Evolutionary conservation across 2,329 filamentous ascomycete species (phyloP).

Genomic region (Elsinoe batatas): DNA sequence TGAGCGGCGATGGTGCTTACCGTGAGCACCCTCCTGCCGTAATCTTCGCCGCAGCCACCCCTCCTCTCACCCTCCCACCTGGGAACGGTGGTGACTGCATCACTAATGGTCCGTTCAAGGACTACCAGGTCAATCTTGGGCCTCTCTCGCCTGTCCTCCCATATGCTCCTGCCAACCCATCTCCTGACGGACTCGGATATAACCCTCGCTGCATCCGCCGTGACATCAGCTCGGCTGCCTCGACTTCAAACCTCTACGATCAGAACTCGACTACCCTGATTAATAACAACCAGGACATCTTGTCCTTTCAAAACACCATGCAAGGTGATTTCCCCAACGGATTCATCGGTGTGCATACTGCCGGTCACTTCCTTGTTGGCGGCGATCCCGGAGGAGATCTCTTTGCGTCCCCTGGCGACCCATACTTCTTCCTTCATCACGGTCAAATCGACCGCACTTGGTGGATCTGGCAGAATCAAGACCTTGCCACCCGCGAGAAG

Average conservation of each 20-base stretch:
- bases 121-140: constrained; percentile 37
- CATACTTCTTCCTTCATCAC: constrained; percentile 41
- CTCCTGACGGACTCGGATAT: constrained; percentile 22
- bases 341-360: constrained; percentile 32
- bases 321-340: constrained; percentile 18
- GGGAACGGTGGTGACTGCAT: constrained; percentile 47
- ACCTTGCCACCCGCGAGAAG: constrained; percentile 27
- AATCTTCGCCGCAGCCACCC: constrained; percentile 14
- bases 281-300: constrained; percentile 16
- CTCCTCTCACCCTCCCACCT: constrained; percentile 30
- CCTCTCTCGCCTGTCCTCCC: constrained; percentile 35
- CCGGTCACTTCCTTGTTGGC: constrained; percentile 39
- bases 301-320: constrained; percentile 22
- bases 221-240: constrained; percentile 25
- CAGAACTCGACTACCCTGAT: constrained; percentile 18
- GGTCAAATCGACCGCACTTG: constrained; percentile 39
- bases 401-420: constrained; percentile 37
- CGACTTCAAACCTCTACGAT: constrained; percentile 15
- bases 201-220: constrained; percentile 30
- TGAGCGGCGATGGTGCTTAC: constrained; percentile 23
- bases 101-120: constrained; percentile 40
- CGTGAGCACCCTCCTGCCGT: constrained; percentile 33
- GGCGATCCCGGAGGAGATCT: constrained; percentile 38
- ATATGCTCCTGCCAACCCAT: constrained; percentile 24
- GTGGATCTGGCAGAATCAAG: constrained; percentile 43